Evolutionary conservation across 1,139 yeast genomes (phyloP).

Genomic region (Groenewaldozyma auringiensis): DNA sequence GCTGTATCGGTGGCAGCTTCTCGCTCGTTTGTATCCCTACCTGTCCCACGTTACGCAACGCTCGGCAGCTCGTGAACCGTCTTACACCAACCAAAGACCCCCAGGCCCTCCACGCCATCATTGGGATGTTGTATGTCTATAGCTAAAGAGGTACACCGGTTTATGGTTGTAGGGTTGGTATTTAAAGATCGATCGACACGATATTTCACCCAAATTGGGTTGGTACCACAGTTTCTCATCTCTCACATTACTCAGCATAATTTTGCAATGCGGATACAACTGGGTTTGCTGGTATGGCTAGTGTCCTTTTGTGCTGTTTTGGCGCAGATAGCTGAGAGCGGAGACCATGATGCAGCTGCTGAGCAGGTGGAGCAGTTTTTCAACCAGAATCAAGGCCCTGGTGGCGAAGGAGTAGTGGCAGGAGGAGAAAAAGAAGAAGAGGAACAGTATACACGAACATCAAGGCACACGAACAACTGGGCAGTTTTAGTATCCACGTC

Average conservation of each 20-base stretch:
- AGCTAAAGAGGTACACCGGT: no score
- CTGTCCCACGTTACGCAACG: background rate
- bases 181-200: no score
- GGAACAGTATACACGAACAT: slow-evolving; percentile 4
- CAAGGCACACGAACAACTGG: slow-evolving; percentile 25
- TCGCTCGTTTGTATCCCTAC: no score
- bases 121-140: no score
- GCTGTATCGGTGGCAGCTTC: background rate
- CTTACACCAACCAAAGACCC: no score
- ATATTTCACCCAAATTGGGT: no score
- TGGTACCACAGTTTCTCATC: no score
- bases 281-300: background rate
- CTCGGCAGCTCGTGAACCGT: background rate
- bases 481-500: slow-evolving; percentile 95
- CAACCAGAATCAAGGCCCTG: background rate
- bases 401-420: no score
- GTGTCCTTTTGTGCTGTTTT: background rate
- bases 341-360: background rate
- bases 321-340: background rate
- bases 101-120: no score
- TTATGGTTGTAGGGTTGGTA: no score
- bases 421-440: background rate
- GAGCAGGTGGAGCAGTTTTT: slow-evolving; percentile 5
- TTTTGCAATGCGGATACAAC: background rate
- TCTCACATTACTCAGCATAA: no score